Evolutionary conservation across 1,139 yeast genomes (phyloP).

Genomic region (Lodderomyces jiufengensis): DNA sequence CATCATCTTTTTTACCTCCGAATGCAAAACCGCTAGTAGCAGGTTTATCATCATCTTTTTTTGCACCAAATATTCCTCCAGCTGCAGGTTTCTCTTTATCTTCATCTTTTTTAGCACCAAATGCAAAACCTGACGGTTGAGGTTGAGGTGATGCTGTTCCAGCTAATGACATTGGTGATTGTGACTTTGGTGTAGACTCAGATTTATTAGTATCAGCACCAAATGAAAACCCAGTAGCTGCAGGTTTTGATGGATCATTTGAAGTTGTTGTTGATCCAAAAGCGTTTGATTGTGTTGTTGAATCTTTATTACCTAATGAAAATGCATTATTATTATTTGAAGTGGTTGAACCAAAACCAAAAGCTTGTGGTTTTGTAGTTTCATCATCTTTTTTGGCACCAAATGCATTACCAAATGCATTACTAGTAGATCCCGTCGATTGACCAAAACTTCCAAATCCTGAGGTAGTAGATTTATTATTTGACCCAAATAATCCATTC

Average conservation of each 20-base stretch:
- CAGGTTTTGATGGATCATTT: conserved; percentile 4
- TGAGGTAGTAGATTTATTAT: conserved; percentile 13
- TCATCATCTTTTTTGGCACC: conserved; percentile 23
- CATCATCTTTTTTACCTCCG: conserved; percentile 20
- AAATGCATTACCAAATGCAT: conserved; percentile 5
- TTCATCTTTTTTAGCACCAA: conserved; percentile 26
- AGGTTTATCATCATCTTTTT: conserved; percentile 13
- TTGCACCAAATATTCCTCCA: conserved; percentile 23
- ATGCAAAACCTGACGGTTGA: conserved; percentile 15
- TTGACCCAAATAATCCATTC: conserved; percentile 19
- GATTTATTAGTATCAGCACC: conserved; percentile 11
- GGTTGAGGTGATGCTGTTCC: conserved; percentile 2
- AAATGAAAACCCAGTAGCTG: conserved; percentile 14
- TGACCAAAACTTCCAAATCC: conserved; percentile 15
- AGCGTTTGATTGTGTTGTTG: conserved; percentile 10
- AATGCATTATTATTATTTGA: conserved; percentile 2
- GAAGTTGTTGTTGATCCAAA: conserved; percentile 9
- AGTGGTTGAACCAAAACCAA: conserved; percentile 3
- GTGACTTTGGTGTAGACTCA: not conserved
- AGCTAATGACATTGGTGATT: not conserved
- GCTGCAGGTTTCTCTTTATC: conserved; percentile 14
- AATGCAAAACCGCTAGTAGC: conserved; percentile 17
- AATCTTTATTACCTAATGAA: conserved; percentile 4
- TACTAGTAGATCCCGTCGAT: conserved; percentile 14
- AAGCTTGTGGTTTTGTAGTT: conserved; percentile 1